Evolutionary conservation across 305 asterid genomes (phyloP), one percentile per base, ranked within the genome.

Genomic region (Withania somnifera): DNA sequence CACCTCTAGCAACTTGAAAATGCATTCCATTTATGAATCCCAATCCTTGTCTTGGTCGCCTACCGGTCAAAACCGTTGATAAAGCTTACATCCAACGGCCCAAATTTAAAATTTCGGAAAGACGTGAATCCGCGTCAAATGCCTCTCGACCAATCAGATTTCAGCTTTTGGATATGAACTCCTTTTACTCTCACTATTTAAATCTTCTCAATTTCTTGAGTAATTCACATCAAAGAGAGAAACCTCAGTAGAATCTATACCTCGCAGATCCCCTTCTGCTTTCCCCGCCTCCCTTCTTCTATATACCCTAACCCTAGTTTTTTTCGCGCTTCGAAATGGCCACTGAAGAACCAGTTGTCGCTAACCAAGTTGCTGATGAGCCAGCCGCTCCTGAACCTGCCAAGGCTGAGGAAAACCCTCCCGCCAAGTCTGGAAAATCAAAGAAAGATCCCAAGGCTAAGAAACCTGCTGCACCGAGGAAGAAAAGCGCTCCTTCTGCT

Each of bases 1-100:
- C 99, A 95, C 90, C 81, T 51, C 64, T 1, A 17, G 13, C 5
- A 83, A 83, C 84, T 57, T 57, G 86, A 89, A 82, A 76, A 81
- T 82, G 84, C 80, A 82, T 75, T 79, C 38, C 68, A 38, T 53
- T n/a, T 11, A 11, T 60, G 84, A 88, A 81, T 56, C 51, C 83
- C 83, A 69, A 83, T 68, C 84, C 80, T 68, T 22, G 53, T 64
- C 75, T 26, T 56, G 30, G n/a, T 11, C 14, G 10, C 19, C 58
- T 1, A 24, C 30, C 14, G 4, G 30, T 79, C 22, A 20, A 15
- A 5, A 14, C 89, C 87, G 83, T 83, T 60, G 89, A 81, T 87
- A 20, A 40, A 64, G 26, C 5, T 3, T n/a, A 3, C 1, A 83
- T 78, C 88, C 40, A 54, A 85, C 85, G 82, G 84, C 24, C 2